Evolutionary conservation across 371 early-diverging fungal species (phyloP), one percentile per base, ranked within the genome.

Genomic region (Zychaea mexicana): DNA sequence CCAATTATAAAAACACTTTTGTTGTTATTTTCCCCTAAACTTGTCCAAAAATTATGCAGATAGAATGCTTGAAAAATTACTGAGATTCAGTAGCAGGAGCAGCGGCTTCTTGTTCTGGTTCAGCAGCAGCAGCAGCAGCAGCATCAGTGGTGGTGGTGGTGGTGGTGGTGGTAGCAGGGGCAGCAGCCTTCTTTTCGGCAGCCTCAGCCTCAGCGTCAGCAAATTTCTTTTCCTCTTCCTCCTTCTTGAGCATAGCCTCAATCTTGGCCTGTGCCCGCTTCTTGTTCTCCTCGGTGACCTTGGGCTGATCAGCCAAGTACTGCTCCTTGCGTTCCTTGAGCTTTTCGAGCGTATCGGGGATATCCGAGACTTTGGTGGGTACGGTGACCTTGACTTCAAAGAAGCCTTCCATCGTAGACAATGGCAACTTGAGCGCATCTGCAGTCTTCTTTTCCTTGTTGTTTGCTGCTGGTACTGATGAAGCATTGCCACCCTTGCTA

Each of bases 181-280:
- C 45, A 17, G 12, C 49, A 49, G 49, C 49, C 49, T 49, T 49
- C 49, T 49, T 49, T 49, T 49, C 49, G 24, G 49, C 49, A 49
- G 49, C 49, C 24, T 49, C 49, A 24, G 49, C 49, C 12, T 49
- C 49, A 24, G 49, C 49, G 9, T 49, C 49, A 12, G 56, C 56
- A 27, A 36, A 31, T 21, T 56, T 36, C 22, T 36, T 32, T 33
- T 56, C 24, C 17, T 36, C 38, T 22, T 56, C 30, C 21, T 56
- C 8, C 28, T 13, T 22, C 22, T 36, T 33, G 9, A 28, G 21
- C n/a, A 28, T 32, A 33, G 30, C 32, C 19, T 7, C 38, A 49
- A 42, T 91, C 81, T 89, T 90, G 57, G 87, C 94, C 74, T 95
- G 91, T 28, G 94, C 96, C 79, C 89, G 90, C 70, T 81, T 87